Conservation (phyloP, 768 basidiomycete genomes). For the Crassisporium funariophilum region DNA sequence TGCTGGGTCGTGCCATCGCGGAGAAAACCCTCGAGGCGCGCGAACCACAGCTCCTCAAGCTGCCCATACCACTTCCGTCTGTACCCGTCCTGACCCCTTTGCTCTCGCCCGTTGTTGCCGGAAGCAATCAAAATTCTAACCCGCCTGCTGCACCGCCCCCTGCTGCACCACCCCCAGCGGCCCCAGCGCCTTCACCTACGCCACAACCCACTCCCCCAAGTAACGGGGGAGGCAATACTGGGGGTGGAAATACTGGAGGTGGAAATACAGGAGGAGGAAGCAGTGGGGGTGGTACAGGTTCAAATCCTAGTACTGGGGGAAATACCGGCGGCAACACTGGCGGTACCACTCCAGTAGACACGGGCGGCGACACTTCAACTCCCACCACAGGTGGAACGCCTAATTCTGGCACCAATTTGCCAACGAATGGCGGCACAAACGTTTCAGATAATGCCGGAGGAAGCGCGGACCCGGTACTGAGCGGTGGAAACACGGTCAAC, state of each 20-base stretch:
- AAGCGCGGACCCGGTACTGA: constrained; percentile 7
- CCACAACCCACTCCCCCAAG: constrained; percentile 14
- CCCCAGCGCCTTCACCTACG: constrained; percentile 11
- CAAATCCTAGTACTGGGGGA: constrained; percentile 11
- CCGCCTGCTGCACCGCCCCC: constrained; percentile 12
- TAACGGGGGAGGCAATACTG: constrained; percentile 12
- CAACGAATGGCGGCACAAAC: too few species aligned
- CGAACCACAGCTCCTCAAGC: constrained; percentile 38
- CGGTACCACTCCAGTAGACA: too few species aligned
- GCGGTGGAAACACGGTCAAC: too few species aligned
- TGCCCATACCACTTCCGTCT: constrained; percentile 40
- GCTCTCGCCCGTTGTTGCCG: constrained; percentile 34
- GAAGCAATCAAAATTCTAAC: constrained; percentile 17
- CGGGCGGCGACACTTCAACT: too few species aligned
- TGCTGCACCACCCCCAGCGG: constrained; percentile 16
- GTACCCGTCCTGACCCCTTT: constrained; percentile 43
- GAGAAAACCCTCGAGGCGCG: constrained; percentile 33
- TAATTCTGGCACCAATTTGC: neutral
- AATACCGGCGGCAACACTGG: constrained; percentile 12
- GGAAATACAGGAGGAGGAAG: constrained; percentile 15
- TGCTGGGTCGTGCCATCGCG: constrained; percentile 15
- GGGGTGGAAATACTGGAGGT: constrained; percentile 11
- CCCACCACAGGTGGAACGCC: too few species aligned
- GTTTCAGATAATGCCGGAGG: constrained; percentile 10
- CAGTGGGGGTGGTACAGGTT: constrained; percentile 1